Evolutionary conservation across 78 protist genomes (phyloP).

Genomic region (Dictyostelium citrinum): DNA sequence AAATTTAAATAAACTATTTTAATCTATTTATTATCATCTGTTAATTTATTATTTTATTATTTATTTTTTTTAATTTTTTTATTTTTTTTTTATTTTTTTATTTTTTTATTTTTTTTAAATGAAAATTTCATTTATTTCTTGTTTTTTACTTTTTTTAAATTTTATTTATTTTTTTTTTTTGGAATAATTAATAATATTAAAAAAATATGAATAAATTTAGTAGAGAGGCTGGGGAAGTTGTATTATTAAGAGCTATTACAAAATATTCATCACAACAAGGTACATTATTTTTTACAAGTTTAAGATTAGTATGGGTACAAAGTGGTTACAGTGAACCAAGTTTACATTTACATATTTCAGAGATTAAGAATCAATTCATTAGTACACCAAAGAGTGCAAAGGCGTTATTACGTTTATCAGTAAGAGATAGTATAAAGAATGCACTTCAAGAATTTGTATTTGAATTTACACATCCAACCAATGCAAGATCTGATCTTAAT

Average conservation of each 20-base stretch:
- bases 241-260: conserved; percentile 34
- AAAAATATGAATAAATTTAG: conserved; percentile 14
- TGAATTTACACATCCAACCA: conserved; percentile 46
- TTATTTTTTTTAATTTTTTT: neutral
- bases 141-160: neutral
- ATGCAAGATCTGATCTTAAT: conserved; percentile 58
- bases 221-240: conserved; percentile 57
- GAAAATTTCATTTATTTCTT: too few relatives aligned
- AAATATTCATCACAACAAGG: conserved; percentile 41
- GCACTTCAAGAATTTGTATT: conserved; percentile 45
- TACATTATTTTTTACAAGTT: conserved; percentile 28
- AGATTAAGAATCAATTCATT: conserved; percentile 53
- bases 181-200: too few relatives aligned
- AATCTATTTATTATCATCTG: too few relatives aligned
- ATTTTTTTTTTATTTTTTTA: neutral
- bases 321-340: conserved; percentile 19
- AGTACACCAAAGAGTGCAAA: conserved; percentile 32
- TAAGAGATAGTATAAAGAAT: conserved; percentile 3
- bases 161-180: neutral
- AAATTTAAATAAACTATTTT: too few relatives aligned
- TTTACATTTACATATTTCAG: conserved; percentile 60
- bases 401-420: conserved; percentile 47
- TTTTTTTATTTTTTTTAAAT: neutral
- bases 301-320: conserved; percentile 74
- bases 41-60: too few relatives aligned